Percentiles rank a stretch among this genome's conserved stretches.
These are phyloP conservation scores for Saraca asoca DNA, from an alignment of 331 rosid genomes.

Conservation along the genomic window DNA sequence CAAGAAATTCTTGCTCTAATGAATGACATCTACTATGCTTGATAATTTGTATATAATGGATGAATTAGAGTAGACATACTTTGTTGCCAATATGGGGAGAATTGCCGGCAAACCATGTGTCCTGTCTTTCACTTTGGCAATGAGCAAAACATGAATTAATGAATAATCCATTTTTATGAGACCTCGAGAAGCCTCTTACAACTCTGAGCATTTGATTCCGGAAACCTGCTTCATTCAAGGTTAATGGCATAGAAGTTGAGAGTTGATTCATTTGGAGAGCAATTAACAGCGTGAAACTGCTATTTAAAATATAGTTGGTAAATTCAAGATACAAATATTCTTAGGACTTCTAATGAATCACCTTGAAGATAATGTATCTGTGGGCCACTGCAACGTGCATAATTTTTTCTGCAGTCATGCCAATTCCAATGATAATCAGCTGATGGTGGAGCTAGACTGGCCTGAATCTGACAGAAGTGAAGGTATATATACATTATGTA, in stretches of 20 bases:
- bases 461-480: constrained; percentile 44
- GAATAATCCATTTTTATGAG: constrained; percentile 68
- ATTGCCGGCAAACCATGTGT: constrained; percentile 77
- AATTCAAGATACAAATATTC: not conserved
- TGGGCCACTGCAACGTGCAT: constrained; percentile 46
- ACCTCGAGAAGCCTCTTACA: constrained; percentile 55
- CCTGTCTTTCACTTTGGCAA: constrained; percentile 95
- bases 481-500: not conserved
- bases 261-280: constrained; percentile 19
- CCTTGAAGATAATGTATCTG: constrained; percentile 55
- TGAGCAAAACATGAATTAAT: constrained; percentile 88
- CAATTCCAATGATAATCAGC: constrained; percentile 53
- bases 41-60: constrained; percentile 11
- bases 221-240: constrained; percentile 52
- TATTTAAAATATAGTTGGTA: not conserved
- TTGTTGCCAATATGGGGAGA: constrained; percentile 72
- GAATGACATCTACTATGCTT: not conserved
- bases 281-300: constrained; percentile 7
- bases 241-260: constrained; percentile 6
- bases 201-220: constrained; percentile 70
- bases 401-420: constrained; percentile 51
- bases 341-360: constrained; percentile 19
- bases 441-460: constrained; percentile 57
- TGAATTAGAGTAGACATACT: constrained; percentile 48
- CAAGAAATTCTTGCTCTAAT: not conserved